Conservation (phyloP, 2,329 filamentous ascomycete genomes). For the Xylariaceae sp. region DNA sequence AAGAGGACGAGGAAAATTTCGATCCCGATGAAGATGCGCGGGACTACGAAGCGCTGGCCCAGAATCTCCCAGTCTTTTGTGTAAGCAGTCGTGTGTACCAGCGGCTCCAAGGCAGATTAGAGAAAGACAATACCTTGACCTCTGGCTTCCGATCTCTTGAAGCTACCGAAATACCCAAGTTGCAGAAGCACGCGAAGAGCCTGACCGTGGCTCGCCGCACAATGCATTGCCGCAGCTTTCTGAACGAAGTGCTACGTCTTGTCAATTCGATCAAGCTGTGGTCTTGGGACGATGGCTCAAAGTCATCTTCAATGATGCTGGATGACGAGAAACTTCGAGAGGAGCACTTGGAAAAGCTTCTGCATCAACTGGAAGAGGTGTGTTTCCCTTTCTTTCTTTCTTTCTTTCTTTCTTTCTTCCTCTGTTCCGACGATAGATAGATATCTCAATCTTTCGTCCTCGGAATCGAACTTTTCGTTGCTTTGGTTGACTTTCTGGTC, state of each 20-base stretch:
- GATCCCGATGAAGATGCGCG: slow-evolving; percentile 49
- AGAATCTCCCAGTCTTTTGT: slow-evolving; percentile 57
- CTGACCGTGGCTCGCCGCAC: slow-evolving; percentile 43
- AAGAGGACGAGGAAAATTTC: slow-evolving; percentile 50
- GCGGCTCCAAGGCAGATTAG: slow-evolving; percentile 50
- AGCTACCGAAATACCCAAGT: slow-evolving; percentile 55
- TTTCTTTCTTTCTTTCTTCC: not conserved
- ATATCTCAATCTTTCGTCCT: too few species aligned
- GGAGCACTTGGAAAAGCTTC: slow-evolving; percentile 20
- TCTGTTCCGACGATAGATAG: too few species aligned
- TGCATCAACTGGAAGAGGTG: slow-evolving; percentile 24
- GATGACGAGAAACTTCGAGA: slow-evolving; percentile 16
- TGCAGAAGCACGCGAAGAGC: slow-evolving; percentile 54
- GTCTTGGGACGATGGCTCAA: slow-evolving; percentile 14
- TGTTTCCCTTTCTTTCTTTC: slow-evolving; percentile 3
- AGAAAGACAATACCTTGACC: slow-evolving; percentile 45
- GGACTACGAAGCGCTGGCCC: slow-evolving; percentile 54
- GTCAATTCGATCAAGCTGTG: slow-evolving; percentile 44
- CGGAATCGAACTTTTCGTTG: too few species aligned
- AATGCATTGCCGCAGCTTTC: slow-evolving; percentile 42
- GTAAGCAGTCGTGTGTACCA: slow-evolving; percentile 59
- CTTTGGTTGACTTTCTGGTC: not conserved
- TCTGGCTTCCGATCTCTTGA: slow-evolving; percentile 46
- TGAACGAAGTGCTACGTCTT: slow-evolving; percentile 47
- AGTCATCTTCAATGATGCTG: slow-evolving; percentile 10